phyloP scores from a whole-genome alignment of 2,329 filamentous ascomycete species.

The Xylariaceae sp. region DNA sequence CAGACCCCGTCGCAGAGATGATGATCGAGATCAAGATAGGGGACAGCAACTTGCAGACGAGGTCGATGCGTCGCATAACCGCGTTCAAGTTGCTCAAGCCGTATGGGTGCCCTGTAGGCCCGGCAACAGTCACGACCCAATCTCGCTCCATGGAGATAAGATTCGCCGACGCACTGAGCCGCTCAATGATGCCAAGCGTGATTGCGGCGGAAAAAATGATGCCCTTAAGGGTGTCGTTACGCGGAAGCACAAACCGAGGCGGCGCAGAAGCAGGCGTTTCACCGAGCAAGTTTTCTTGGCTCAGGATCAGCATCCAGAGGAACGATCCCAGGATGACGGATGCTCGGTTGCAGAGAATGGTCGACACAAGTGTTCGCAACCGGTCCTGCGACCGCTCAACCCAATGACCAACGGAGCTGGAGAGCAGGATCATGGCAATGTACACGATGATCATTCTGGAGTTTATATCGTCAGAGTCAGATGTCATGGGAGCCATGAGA shows the following conservation, averaged over 20 bases:
- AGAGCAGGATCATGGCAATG: conserved; percentile 38
- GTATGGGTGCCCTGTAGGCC: conserved; percentile 30
- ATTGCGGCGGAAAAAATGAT: conserved; percentile 34
- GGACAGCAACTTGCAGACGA: conserved; percentile 50
- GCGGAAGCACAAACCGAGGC: conserved; percentile 20
- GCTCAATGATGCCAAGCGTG: conserved; percentile 37
- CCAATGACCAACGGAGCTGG: conserved; percentile 38
- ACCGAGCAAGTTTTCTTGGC: conserved; percentile 23
- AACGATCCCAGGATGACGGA: conserved; percentile 37
- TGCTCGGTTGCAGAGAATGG: conserved; percentile 37
- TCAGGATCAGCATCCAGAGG: conserved; percentile 36
- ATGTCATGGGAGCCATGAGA: no score
- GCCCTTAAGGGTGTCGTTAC: conserved; percentile 27
- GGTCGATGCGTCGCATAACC: conserved; percentile 51
- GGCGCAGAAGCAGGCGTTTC: conserved; percentile 3
- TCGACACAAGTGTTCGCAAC: conserved; percentile 37
- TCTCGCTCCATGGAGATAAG: conserved; percentile 44
- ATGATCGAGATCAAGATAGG: conserved; percentile 47
- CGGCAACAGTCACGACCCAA: conserved; percentile 38
- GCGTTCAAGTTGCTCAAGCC: conserved; percentile 44
- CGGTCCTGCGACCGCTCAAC: conserved; percentile 37
- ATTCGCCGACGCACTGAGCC: conserved; percentile 38
- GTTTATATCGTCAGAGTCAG: conserved; percentile 4
- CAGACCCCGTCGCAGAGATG: conserved; percentile 39
- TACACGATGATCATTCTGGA: conserved; percentile 31